Evolutionary conservation across 805 yeast genomes (phyloP), one percentile per base, ranked within the genome.

Genomic region (Candida bentonensis): DNA sequence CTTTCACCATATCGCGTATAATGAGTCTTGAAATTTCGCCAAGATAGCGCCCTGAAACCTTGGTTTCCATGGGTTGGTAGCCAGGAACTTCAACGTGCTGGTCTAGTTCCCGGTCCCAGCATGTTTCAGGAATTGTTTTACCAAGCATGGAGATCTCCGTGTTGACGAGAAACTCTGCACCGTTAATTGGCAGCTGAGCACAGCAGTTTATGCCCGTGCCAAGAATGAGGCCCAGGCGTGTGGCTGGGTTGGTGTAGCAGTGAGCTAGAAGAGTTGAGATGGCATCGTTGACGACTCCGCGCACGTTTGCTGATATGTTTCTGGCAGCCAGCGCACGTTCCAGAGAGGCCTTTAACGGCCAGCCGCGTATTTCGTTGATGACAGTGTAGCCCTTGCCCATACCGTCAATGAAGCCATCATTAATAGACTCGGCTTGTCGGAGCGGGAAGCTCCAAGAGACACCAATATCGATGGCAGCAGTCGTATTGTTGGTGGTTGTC

Each of bases 111-210:
- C 64, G 61, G 63, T 87, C 96, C 64, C 82, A 87, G 48, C 74
- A 72, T 1, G 95, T 81, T 23, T 69, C 73, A 48, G 95, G 95
- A 33, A 83, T 68, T n/a, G 74, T 75, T 53, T 82, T 80, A 57
- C 86, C 95, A 54, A 85, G 84, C 46, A 94, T 82, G 47, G 95
- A 95, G 83, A 94, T 81, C 66, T 87, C 96, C 30, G 94, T 85
- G 63, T 87, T 87, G 51, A 87, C 72, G 50, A 84, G 79, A 87
- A 11, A 76, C 71, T 48, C 17, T 17, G 36, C n/a, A 15, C 17
- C 45, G 71, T 72, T 61, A 77, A 89, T 61, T 68, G 73, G 64
- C 79, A 84, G 21, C 87, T 88, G 54, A 87, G 50, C 51, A 9
- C 59, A 49, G n/a, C 60, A 95, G 61, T 87, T 87, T 26, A 94